A percentile compares a stretch with the other conserved stretches of the same genome.
These are phyloP conservation scores for Ceratocystis variospora DNA, from an alignment of 2,329 filamentous ascomycete species.

Conservation along the genomic window DNA sequence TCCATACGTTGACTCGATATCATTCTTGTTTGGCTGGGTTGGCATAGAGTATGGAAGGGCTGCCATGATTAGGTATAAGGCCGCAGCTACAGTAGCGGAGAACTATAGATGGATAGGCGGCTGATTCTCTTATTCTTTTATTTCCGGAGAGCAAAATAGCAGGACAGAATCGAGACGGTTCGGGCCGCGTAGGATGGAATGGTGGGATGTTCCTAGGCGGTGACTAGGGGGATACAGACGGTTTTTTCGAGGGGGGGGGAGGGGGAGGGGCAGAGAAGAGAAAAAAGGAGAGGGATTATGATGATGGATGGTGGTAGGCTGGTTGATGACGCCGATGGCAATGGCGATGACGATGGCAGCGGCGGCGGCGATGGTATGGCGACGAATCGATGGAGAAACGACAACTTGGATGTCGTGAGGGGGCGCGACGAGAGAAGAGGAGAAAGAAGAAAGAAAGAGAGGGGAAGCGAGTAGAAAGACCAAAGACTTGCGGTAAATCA, in stretches of 20 bases:
- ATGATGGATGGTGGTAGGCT: background rate
- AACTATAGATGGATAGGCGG: background rate
- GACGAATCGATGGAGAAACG: background rate
- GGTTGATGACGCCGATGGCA: background rate
- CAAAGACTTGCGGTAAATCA: background rate
- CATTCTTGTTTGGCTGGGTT: slow-evolving; percentile 46
- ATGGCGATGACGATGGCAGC: background rate
- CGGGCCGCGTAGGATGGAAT: too few species aligned
- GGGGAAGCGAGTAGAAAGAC: background rate
- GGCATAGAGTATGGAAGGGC: slow-evolving; percentile 35
- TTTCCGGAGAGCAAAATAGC: background rate
- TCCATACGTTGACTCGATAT: slow-evolving; percentile 39
- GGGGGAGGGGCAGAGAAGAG: background rate
- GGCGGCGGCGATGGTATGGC: background rate
- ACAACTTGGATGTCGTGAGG: background rate
- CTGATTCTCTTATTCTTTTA: too few species aligned
- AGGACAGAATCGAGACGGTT: too few species aligned
- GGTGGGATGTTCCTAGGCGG: too few species aligned
- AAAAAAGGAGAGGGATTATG: background rate
- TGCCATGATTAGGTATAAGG: slow-evolving; percentile 24
- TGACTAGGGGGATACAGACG: background rate
- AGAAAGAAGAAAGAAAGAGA: background rate
- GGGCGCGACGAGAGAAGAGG: background rate
- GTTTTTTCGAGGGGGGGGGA: background rate
- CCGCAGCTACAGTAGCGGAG: background rate